A percentile compares a stretch with the other conserved stretches of the same genome.
Conservation (phyloP, 768 basidiomycete species). For the Boletus vermiculosoides region DNA sequence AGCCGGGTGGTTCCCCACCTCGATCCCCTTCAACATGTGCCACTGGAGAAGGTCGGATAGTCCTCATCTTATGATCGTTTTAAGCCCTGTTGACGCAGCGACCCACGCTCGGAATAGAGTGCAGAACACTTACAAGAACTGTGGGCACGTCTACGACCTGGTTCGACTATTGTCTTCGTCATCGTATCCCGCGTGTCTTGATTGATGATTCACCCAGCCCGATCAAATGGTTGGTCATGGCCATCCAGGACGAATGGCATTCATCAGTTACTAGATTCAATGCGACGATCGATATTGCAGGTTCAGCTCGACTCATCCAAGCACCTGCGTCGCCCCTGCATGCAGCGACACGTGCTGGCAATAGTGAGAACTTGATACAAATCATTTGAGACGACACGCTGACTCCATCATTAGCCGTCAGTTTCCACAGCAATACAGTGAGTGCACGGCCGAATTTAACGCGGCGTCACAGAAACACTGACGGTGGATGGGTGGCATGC, state of each 20-base stretch:
- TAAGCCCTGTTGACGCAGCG: constrained; percentile 12
- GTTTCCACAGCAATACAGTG: constrained; percentile 70
- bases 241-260: constrained; percentile 5
- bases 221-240: constrained; percentile 52
- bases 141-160: constrained; percentile 53
- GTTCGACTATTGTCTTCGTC: constrained; percentile 37
- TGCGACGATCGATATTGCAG: constrained; percentile 67
- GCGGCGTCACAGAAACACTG: constrained; percentile 10
- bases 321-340: constrained; percentile 51
- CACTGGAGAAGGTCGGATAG: constrained; percentile 62
- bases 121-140: constrained; percentile 57
- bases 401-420: constrained; percentile 48
- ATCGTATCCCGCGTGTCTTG: constrained; percentile 8
- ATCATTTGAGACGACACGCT: constrained; percentile 18
- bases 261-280: constrained; percentile 47
- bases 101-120: constrained; percentile 44
- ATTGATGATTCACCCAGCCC: constrained; percentile 40
- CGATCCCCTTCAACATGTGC: constrained; percentile 51
- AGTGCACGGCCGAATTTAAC: constrained; percentile 28
- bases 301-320: constrained; percentile 66
- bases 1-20: not conserved
- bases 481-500: constrained; percentile 9
- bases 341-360: constrained; percentile 73
- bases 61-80: constrained; percentile 11
- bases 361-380: constrained; percentile 50